A percentile compares a stretch with the other conserved stretches of the same genome.
phyloP scores from a whole-genome alignment of 306 rosid species.

The Glycine tomentella region DNA sequence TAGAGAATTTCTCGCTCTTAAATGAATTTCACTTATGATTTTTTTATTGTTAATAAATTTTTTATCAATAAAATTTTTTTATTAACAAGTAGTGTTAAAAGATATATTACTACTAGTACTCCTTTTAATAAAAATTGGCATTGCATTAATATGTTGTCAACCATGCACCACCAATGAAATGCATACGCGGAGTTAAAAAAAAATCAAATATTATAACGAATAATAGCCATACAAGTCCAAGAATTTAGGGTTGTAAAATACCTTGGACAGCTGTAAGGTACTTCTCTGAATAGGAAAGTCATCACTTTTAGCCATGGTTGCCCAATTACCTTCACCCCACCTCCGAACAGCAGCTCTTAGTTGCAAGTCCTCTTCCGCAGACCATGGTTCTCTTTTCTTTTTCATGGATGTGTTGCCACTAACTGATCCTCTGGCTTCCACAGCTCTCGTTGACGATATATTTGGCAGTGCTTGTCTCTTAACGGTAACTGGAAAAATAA shows the following conservation, averaged over 20 bases:
- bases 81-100: too few species aligned
- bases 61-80: too few species aligned
- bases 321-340: slow-evolving; percentile 88
- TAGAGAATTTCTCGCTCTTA: too few species aligned
- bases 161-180: neutral
- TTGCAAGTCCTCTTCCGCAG: slow-evolving; percentile 75
- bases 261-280: slow-evolving; percentile 80
- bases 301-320: slow-evolving; percentile 57
- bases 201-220: slow-evolving; percentile 5
- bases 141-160: too few species aligned
- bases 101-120: too few species aligned
- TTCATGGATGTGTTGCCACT: slow-evolving; percentile 37
- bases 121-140: too few species aligned
- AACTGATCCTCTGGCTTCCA: slow-evolving; percentile 47
- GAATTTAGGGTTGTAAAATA: slow-evolving; percentile 20
- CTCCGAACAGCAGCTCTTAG: slow-evolving; percentile 67
- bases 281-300: slow-evolving; percentile 62
- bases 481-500: slow-evolving; percentile 72
- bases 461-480: slow-evolving; percentile 58
- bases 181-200: neutral
- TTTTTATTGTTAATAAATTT: too few species aligned
- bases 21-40: too few species aligned
- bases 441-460: slow-evolving; percentile 45
- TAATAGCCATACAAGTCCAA: neutral
- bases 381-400: slow-evolving; percentile 78